phyloP scores from a whole-genome alignment of 305 asterid species.

The Fraxinus greggii region DNA sequence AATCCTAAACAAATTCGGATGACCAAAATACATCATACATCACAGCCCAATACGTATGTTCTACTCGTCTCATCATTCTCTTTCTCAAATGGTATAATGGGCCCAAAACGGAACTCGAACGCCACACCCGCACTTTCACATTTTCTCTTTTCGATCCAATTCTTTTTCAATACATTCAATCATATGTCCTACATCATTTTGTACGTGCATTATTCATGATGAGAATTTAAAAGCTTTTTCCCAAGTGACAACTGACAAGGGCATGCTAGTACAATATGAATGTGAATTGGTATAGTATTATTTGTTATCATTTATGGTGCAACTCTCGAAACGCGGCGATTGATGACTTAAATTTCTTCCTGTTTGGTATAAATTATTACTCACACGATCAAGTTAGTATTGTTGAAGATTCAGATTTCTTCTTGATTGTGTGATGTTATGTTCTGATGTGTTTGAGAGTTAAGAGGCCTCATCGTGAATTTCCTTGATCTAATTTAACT shows the following conservation, averaged over 20 bases:
- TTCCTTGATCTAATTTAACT: not conserved
- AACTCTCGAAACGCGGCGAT: not conserved
- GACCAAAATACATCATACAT: too few relatives aligned
- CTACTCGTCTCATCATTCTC: too few relatives aligned
- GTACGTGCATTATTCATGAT: not conserved
- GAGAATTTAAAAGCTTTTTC: not conserved
- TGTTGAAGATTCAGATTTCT: not conserved
- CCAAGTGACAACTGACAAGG: not conserved
- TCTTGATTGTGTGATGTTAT: not conserved
- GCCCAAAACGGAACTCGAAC: too few relatives aligned
- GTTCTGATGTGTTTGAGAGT: not conserved
- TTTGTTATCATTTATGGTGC: not conserved
- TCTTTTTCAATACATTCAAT: too few relatives aligned
- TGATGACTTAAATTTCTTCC: not conserved
- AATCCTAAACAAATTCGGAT: too few relatives aligned
- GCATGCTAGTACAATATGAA: not conserved
- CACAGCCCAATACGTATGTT: too few relatives aligned
- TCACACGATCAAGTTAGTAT: not conserved
- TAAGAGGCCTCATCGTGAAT: not conserved
- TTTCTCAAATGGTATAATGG: too few relatives aligned
- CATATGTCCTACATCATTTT: too few relatives aligned
- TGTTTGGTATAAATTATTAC: not conserved
- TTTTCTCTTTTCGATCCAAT: too few relatives aligned
- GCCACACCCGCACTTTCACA: too few relatives aligned
- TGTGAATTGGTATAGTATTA: not conserved